These are phyloP conservation scores for Amyloporia xantha DNA, from an alignment of 768 basidiomycete genomes.

Conservation along the genomic window DNA sequence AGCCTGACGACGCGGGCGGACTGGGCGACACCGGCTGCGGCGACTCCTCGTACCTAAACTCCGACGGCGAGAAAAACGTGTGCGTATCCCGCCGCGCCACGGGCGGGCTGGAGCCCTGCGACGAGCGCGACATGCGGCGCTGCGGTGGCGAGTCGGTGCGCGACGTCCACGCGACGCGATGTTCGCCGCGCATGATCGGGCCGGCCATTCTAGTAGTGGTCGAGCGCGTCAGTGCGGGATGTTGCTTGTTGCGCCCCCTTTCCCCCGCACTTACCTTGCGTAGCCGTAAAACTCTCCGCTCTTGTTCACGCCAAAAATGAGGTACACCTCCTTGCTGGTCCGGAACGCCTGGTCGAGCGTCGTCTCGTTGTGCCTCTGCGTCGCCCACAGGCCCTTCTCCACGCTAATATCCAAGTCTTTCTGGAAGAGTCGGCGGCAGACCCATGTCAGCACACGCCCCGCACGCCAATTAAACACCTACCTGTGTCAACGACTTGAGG, in stretches of 20 bases:
- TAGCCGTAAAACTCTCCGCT: conserved; percentile 94
- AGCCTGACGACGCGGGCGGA: conserved; percentile 20
- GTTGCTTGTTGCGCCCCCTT: neutral
- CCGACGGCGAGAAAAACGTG: conserved; percentile 31
- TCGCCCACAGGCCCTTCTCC: conserved; percentile 79
- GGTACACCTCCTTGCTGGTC: conserved; percentile 81
- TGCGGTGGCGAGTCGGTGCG: conserved; percentile 29
- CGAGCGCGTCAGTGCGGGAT: conserved; percentile 1
- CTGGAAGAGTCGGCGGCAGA: conserved; percentile 29
- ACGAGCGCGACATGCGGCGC: conserved; percentile 18
- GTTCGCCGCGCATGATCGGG: conserved; percentile 46
- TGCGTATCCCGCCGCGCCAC: conserved; percentile 6
- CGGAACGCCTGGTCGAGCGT: conserved; percentile 89
- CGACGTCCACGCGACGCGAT: conserved; percentile 52
- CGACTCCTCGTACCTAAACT: conserved; percentile 38
- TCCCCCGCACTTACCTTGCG: conserved; percentile 49
- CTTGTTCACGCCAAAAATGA: conserved; percentile 91
- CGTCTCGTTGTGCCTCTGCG: conserved; percentile 88
- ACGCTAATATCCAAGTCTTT: conserved; percentile 76
- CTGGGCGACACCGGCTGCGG: conserved; percentile 25
- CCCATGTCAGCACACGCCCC: neutral
- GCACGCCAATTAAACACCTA: conserved; percentile 28
- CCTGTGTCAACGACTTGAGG: conserved; percentile 80
- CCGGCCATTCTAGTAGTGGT: conserved; percentile 60
- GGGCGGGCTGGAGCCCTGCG: conserved; percentile 11